phyloP scores from a whole-genome alignment of 1,284 basidiomycete species.

The Trichosporon sp. region DNA sequence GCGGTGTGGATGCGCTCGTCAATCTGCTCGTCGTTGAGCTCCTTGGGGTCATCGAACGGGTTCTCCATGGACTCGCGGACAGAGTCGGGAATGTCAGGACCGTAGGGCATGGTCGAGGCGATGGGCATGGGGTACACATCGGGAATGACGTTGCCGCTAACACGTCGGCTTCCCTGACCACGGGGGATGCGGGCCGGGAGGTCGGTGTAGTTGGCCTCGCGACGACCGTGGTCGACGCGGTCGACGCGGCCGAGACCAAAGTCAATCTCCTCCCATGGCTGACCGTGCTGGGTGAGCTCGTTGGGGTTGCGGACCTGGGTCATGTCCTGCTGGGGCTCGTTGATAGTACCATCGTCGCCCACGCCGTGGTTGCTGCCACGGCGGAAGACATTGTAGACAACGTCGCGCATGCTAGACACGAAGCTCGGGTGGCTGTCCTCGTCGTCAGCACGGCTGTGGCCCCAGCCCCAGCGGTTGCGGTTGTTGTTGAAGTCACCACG shows the following conservation, averaged over 20 bases:
- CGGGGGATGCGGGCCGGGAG: conserved; percentile 24
- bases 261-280: conserved; percentile 57
- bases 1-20: conserved; percentile 17
- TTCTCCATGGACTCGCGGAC: conserved; percentile 16
- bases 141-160: conserved; percentile 20
- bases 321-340: conserved; percentile 36
- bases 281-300: conserved; percentile 37
- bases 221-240: conserved; percentile 41
- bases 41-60: conserved; percentile 17
- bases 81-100: conserved; percentile 24
- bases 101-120: conserved; percentile 34
- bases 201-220: conserved; percentile 34
- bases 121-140: conserved; percentile 35
- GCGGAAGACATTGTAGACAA: conserved; percentile 36
- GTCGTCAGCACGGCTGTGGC: conserved; percentile 47
- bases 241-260: conserved; percentile 53
- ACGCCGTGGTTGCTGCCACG: conserved; percentile 30
- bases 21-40: conserved; percentile 21
- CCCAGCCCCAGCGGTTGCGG: conserved; percentile 43
- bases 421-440: conserved; percentile 36
- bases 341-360: conserved; percentile 33
- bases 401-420: conserved; percentile 34
- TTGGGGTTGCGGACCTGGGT: conserved; percentile 30
- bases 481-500: conserved; percentile 39
- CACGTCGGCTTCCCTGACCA: conserved; percentile 17